Evolutionary conservation across 1,139 yeast species (phyloP), one percentile per base, ranked within the genome.

Genomic region (Suhomyces guaymorum): DNA sequence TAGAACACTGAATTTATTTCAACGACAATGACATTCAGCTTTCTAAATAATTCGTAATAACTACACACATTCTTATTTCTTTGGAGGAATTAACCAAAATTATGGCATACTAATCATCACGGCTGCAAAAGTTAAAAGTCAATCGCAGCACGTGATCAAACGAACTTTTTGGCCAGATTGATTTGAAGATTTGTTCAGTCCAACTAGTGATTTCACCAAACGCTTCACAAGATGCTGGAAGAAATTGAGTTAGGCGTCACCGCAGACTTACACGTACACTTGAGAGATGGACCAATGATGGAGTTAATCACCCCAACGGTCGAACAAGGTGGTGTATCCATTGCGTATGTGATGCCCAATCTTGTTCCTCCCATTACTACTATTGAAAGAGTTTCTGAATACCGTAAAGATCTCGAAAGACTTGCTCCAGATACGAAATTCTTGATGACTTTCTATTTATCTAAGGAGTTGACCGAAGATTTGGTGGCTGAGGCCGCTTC

Each of bases 341-440:
- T 89, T 33, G 96, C 94, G 4, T 92, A 88, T 51, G 80, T 92
- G 43, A 92, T 94, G 99, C 98, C 99, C 23, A 92, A 92, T 60
- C 66, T 94, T 44, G 87, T 81, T 22, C 98, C 98, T 8, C 98
- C 99, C 24, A 61, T 92, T 41, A 85, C 92, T 2, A 82, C 88
- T n/a, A 71, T 89, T 32, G 82, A 81, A 15, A 71, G 77, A 46
- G 97, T 83, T 16, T 60, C 78, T 9, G 76, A 75, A 34, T 92
- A 94, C 68, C 84, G 86, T 57, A 48, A 68, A 16, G 61, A 76
- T 14, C 68, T 92, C 33, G 76, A 83, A 54, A 56, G 57, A n/a
- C 62, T 88, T 31, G 78, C 95, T 5, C 96, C 96, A 26, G 61
- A 81, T 42, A 88, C 97, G 5, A 86, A 90, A 0, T 92, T 87